Conservation (phyloP, 305 asterid genomes). For the Salvia sclarea region DNA sequence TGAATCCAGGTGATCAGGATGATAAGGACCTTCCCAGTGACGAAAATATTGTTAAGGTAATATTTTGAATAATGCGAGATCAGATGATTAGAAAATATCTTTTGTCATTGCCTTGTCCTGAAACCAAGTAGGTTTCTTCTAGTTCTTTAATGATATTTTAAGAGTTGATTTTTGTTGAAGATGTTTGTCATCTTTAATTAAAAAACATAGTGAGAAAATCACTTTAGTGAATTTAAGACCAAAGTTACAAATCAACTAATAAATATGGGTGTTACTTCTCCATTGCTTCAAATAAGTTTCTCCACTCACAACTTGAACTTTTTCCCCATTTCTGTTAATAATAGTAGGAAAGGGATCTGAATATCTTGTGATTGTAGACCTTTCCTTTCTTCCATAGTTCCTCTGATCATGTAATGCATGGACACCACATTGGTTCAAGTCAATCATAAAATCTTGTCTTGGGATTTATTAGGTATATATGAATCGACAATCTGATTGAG, state of each 20-base stretch:
- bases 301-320: too few species aligned
- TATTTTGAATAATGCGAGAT: conserved; percentile 16
- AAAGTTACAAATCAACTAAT: conserved; percentile 2
- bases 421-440: not conserved
- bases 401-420: too few species aligned
- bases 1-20: conserved; percentile 60
- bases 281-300: not conserved
- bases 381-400: too few species aligned
- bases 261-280: conserved; percentile 12
- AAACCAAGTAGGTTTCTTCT: not conserved
- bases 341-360: not conserved
- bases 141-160: conserved; percentile 4
- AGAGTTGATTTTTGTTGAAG: conserved; percentile 14
- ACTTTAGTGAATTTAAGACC: conserved; percentile 13
- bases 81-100: conserved; percentile 25
- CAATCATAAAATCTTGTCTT: conserved; percentile 13
- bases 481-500: conserved; percentile 20
- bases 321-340: not conserved
- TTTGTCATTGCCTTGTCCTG: conserved; percentile 28
- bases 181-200: conserved; percentile 20
- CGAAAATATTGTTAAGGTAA: conserved; percentile 60
- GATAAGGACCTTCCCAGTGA: conserved; percentile 45
- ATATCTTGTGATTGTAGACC: not conserved
- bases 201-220: conserved; percentile 7
- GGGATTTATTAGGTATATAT: conserved; percentile 2